Base-by-base conservation (phyloP, 1,284 basidiomycete species). In the Amylostereum areolatum region DNA sequence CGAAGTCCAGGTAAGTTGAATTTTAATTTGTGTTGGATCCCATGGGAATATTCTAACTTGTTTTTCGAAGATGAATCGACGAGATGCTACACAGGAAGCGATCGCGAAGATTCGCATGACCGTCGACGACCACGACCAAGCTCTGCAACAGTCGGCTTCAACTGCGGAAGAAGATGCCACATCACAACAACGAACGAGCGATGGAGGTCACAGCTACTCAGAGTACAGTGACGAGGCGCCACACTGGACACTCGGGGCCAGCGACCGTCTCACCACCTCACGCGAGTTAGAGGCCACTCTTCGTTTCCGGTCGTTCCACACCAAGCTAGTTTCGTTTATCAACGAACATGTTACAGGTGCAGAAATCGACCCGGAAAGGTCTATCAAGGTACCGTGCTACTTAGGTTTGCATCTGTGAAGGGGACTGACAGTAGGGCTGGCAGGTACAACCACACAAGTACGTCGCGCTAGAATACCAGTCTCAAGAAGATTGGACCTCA, bases 371-470 rank as follows among this genome's bases (percentile, higher is more conserved):
- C 27, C 37, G 6, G 37, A 12, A 12, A 39, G n/a, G 5, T 25
- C 37, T 12, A 25, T 39, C 5, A 7, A 25, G n/a, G 37, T 5
- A n/a, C 37, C 3, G 12, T 39, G n/a, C n/a, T 5, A n/a, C 27
- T n/a, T n/a, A 7, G n/a, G 5, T 39, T 6, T 7, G 5, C n/a
- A 32, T 9, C 9, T 24, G n/a, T 18, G 18, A 18, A 18, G 18
- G 18, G 18, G 8, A 9, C 44, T 33, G 28, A 6, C 18, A 12
- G 48, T 49, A 6, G 27, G n/a, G 27, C 27, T 34, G 18, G 18
- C 18, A 65, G 61, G 44, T 60, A n/a, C 50, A 52, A 9, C n/a
- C 36, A 5, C 62, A 55, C 49, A 56, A 60, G 50, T 60, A 57
- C 44, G 32, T 56, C 9, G 47, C 52, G 25, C 44, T 62, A 42